Evolutionary conservation across 225 moss, liverwort and hornwort species (phyloP).

Genomic region (Pseudisothecium myosuroides): DNA sequence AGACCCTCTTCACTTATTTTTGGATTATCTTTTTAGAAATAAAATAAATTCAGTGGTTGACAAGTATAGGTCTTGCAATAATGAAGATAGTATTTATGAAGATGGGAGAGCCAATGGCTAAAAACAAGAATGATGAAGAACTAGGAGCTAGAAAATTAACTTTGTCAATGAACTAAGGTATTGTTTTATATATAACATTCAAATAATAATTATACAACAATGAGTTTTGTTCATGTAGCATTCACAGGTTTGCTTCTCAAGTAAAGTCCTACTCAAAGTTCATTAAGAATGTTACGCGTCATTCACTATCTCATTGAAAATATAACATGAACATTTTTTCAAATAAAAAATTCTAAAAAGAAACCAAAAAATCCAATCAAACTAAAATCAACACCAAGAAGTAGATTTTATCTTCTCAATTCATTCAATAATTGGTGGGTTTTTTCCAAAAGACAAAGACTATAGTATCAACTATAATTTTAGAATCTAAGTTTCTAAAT

Average conservation of each 20-base stretch:
- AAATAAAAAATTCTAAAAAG: not conserved
- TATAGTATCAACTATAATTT: rapidly evolving
- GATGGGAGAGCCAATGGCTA: not conserved
- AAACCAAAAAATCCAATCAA: not conserved
- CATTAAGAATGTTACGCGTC: not conserved
- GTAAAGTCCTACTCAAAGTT: not conserved
- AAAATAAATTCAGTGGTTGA: too few species aligned
- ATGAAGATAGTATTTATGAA: not conserved
- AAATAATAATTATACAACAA: not conserved
- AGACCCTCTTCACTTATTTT: too few species aligned
- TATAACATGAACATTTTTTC: not conserved
- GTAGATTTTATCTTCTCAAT: too few species aligned
- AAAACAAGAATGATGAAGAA: not conserved
- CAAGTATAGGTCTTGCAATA: too few species aligned
- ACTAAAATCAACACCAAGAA: not conserved
- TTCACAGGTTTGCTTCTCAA: not conserved
- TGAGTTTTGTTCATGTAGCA: rapidly evolving
- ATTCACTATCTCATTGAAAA: not conserved
- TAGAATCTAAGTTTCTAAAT: not conserved
- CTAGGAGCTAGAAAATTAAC: too few species aligned
- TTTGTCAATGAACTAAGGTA: not conserved
- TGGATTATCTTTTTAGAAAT: too few species aligned
- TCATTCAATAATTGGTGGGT: too few species aligned
- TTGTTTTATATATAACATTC: not conserved
- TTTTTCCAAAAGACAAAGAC: not conserved